These are phyloP conservation scores for Malassezia yamatoensis DNA, from an alignment of 1,284 basidiomycete genomes.

Conservation along the genomic window DNA sequence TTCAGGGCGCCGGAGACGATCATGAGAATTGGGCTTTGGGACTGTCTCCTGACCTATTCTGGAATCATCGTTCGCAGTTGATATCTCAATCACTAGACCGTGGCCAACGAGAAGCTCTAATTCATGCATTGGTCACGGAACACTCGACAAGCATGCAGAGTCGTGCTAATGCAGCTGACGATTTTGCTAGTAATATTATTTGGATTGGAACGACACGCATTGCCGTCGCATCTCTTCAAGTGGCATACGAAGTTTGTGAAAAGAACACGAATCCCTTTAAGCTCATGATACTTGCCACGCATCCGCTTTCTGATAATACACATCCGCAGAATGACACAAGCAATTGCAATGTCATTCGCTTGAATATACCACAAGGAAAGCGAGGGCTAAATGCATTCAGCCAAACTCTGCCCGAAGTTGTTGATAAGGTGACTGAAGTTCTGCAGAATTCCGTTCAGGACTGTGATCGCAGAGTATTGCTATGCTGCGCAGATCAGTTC, in stretches of 20 bases:
- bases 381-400: conserved; percentile 23
- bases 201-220: background rate
- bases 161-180: no score
- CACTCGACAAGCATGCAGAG: background rate
- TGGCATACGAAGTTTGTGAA: no score
- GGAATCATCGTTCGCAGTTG: conserved; percentile 56
- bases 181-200: background rate
- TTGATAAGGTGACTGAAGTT: conserved; percentile 16
- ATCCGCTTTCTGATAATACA: no score
- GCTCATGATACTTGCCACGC: no score
- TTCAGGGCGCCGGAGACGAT: conserved; percentile 81
- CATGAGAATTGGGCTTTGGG: conserved; percentile 77
- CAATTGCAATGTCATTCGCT: no score
- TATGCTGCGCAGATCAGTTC: conserved; percentile 19
- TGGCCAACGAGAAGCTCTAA: conserved; percentile 52
- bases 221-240: background rate
- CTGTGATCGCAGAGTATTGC: conserved; percentile 5
- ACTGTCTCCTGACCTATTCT: conserved; percentile 63
- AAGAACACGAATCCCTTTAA: no score
- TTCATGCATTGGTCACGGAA: conserved; percentile 51
- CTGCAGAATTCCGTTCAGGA: background rate
- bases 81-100: conserved; percentile 50
- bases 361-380: conserved; percentile 11
- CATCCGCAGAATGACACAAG: no score
- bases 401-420: conserved; percentile 15